These are phyloP conservation scores for Ulota crispa DNA, from an alignment of 225 moss, liverwort and hornwort genomes.

Conservation along the genomic window DNA sequence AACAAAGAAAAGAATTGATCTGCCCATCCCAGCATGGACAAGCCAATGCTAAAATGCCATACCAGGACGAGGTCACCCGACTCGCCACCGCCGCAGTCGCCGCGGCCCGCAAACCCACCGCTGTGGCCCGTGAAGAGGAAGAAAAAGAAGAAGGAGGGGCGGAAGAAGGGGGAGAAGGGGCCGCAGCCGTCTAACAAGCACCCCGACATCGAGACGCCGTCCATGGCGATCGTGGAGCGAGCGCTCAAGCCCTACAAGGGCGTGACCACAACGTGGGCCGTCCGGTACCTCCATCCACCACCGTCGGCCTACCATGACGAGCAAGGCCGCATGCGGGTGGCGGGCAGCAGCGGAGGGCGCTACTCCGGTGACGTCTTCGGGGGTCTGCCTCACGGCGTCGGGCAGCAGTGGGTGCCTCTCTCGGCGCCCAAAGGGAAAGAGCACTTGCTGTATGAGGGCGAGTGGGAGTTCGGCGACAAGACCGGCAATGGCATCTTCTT, in stretches of 20 bases:
- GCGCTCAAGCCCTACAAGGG: constrained; percentile 52
- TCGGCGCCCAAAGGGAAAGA: constrained; percentile 29
- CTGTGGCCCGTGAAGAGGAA: constrained; percentile 23
- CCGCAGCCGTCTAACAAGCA: constrained; percentile 65
- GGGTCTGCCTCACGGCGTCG: constrained; percentile 78
- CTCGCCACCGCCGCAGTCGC: constrained; percentile 17
- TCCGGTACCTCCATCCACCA: constrained; percentile 33
- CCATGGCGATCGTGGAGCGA: constrained; percentile 54
- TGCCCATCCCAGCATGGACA: constrained; percentile 6
- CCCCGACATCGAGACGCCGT: constrained; percentile 58
- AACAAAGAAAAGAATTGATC: background rate
- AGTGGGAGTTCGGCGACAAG: constrained; percentile 77
- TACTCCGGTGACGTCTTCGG: constrained; percentile 76
- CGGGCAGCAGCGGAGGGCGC: constrained; percentile 68
- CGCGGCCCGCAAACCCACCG: constrained; percentile 9
- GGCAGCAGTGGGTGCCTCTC: constrained; percentile 78
- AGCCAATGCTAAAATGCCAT: constrained; percentile 24
- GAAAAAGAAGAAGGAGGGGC: constrained; percentile 29
- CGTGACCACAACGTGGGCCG: constrained; percentile 34
- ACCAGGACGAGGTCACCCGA: constrained; percentile 4
- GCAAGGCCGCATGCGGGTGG: constrained; percentile 64
- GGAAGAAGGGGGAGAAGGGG: constrained; percentile 44
- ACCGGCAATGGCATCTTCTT: constrained; percentile 68
- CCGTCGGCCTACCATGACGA: constrained; percentile 73
- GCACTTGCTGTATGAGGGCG: constrained; percentile 80